Conservation (phyloP, 2,329 filamentous ascomycete genomes). For the Colletotrichum theobromicola region DNA sequence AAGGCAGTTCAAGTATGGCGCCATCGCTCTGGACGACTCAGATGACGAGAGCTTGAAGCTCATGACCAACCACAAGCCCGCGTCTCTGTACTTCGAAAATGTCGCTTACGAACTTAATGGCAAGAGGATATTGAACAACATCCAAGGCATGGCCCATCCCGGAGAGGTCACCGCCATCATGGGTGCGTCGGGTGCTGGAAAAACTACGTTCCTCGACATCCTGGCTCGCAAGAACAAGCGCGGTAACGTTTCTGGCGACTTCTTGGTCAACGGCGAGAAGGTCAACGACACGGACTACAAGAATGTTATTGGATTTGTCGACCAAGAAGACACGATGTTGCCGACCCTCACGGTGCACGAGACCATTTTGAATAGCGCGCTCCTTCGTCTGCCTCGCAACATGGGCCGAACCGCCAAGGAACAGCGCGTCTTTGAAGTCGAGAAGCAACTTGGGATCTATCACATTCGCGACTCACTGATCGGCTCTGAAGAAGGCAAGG, state of each 20-base stretch:
- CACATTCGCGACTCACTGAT: conserved; percentile 95
- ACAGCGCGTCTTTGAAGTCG: conserved; percentile 88
- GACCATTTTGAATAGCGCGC: conserved; percentile 92
- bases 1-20: conserved; percentile 71
- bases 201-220: conserved; percentile 96
- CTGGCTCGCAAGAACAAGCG: conserved; percentile 96
- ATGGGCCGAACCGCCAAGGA: conserved; percentile 92
- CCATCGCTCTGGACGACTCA: conserved; percentile 85
- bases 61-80: conserved; percentile 90
- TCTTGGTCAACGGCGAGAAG: conserved; percentile 93
- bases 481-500: conserved; percentile 92
- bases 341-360: conserved; percentile 96
- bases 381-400: conserved; percentile 88
- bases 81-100: conserved; percentile 85
- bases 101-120: conserved; percentile 88
- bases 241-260: conserved; percentile 77
- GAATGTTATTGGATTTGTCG: conserved; percentile 93
- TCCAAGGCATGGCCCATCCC: conserved; percentile 87
- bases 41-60: conserved; percentile 86
- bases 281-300: conserved; percentile 85
- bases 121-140: conserved; percentile 80
- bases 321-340: conserved; percentile 97
- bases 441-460: conserved; percentile 92
- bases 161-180: conserved; percentile 98
- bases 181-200: conserved; percentile 96